Conservation (phyloP, 192 early-diverging fungal genomes). For the Ambispora gerdemannii region DNA sequence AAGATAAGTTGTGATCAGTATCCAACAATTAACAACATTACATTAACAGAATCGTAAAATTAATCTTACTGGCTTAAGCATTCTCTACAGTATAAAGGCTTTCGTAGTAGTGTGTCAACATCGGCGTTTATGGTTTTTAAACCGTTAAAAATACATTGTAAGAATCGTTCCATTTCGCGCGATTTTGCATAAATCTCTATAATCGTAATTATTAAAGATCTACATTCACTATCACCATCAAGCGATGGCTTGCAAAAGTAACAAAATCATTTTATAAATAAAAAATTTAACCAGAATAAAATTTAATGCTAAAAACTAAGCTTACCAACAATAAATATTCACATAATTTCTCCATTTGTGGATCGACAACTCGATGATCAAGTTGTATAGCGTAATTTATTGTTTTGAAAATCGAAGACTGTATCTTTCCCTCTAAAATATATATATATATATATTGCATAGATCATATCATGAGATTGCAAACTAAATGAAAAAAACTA, state of each 20-base stretch:
- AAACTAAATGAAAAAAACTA: no score
- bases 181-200: constrained; percentile 18
- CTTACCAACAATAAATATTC: background rate
- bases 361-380: background rate
- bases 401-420: background rate
- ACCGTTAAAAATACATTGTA: background rate
- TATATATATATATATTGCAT: no score
- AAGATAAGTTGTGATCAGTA: no score
- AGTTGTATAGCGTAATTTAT: background rate
- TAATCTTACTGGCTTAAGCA: constrained; percentile 14
- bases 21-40: no score
- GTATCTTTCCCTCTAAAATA: no score
- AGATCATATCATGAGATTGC: no score
- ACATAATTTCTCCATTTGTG: background rate
- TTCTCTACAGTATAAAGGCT: background rate
- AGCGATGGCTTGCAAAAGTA: background rate
- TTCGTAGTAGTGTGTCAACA: background rate
- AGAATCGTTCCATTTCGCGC: constrained; percentile 13
- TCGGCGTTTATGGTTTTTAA: background rate
- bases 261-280: background rate
- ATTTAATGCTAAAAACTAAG: background rate
- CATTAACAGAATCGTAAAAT: no score
- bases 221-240: background rate
- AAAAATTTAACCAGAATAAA: background rate
- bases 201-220: background rate